These are phyloP conservation scores for Prunus yedoensis DNA, from an alignment of 331 rosid species.

Conservation along the genomic window DNA sequence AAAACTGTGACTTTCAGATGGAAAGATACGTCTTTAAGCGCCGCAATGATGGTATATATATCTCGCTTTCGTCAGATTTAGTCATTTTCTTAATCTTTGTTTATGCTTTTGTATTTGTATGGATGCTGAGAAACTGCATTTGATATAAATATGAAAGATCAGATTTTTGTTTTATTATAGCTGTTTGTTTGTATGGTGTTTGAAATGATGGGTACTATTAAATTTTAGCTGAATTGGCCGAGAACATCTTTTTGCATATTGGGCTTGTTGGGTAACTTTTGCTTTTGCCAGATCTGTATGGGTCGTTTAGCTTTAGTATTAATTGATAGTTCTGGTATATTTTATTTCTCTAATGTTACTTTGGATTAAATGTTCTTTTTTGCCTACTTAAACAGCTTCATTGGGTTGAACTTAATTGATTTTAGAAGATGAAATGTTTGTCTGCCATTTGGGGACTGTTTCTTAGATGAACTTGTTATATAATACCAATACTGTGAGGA, in stretches of 20 bases:
- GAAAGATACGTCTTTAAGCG: slow-evolving; percentile 73
- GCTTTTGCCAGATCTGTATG: not conserved
- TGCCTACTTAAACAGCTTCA: not conserved
- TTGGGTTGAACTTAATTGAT: not conserved
- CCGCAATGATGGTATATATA: slow-evolving; percentile 60
- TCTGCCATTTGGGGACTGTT: not conserved
- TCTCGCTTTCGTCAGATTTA: not conserved
- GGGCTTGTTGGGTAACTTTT: not conserved
- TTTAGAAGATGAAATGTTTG: not conserved
- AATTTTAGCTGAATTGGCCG: no score
- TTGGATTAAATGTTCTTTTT: not conserved
- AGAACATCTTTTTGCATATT: not conserved
- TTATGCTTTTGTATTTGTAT: not conserved
- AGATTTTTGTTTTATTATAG: not conserved
- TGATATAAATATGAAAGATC: not conserved
- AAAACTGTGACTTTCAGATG: slow-evolving; percentile 70
- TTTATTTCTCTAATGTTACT: not conserved
- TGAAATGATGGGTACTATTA: no score
- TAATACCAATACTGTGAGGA: no score
- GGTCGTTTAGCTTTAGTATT: not conserved
- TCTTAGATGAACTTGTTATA: no score
- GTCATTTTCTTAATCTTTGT: not conserved
- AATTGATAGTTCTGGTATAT: not conserved
- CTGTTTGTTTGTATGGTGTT: no score
- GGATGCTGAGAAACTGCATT: not conserved